Evolutionary conservation across 2,329 filamentous ascomycete genomes (phyloP).

Genomic region (Leptographium lundbergii): DNA sequence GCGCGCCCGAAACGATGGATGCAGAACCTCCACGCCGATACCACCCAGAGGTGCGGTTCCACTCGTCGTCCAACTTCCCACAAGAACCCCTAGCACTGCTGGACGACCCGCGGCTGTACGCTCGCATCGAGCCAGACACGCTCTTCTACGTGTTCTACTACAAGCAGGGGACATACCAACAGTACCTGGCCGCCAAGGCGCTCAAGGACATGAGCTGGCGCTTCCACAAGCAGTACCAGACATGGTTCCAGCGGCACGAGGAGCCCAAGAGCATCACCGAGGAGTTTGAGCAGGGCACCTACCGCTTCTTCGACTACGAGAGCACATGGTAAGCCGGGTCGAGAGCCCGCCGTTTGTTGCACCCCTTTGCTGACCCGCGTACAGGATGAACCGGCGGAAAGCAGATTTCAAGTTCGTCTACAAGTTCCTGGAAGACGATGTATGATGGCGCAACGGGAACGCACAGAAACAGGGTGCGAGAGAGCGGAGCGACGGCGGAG

Average conservation of each 20-base stretch:
- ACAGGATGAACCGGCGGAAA: slow-evolving; percentile 96
- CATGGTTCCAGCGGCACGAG: slow-evolving; percentile 97
- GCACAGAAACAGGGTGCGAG: background rate
- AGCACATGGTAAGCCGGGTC: slow-evolving; percentile 71
- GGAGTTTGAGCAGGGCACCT: slow-evolving; percentile 96
- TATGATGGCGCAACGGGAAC: slow-evolving; percentile 28
- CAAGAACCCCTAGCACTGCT: slow-evolving; percentile 87
- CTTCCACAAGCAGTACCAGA: slow-evolving; percentile 99
- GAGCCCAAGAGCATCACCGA: slow-evolving; percentile 98
- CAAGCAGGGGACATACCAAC: slow-evolving; percentile 89
- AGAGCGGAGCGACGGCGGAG: background rate
- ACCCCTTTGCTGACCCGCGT: background rate
- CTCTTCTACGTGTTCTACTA: slow-evolving; percentile 99
- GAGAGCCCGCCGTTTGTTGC: background rate
- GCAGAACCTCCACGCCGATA: slow-evolving; percentile 75
- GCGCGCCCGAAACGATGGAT: slow-evolving; percentile 63
- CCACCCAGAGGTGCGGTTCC: slow-evolving; percentile 68
- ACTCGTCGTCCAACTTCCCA: slow-evolving; percentile 68
- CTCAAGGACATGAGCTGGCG: slow-evolving; percentile 97
- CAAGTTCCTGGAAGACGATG: slow-evolving; percentile 92
- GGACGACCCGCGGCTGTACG: slow-evolving; percentile 79
- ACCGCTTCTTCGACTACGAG: slow-evolving; percentile 98
- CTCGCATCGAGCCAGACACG: slow-evolving; percentile 84
- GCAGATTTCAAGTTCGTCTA: slow-evolving; percentile 98
- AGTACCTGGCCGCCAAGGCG: slow-evolving; percentile 91